phyloP scores from a whole-genome alignment of 768 basidiomycete genomes.

The Tephrocybe sp. region DNA sequence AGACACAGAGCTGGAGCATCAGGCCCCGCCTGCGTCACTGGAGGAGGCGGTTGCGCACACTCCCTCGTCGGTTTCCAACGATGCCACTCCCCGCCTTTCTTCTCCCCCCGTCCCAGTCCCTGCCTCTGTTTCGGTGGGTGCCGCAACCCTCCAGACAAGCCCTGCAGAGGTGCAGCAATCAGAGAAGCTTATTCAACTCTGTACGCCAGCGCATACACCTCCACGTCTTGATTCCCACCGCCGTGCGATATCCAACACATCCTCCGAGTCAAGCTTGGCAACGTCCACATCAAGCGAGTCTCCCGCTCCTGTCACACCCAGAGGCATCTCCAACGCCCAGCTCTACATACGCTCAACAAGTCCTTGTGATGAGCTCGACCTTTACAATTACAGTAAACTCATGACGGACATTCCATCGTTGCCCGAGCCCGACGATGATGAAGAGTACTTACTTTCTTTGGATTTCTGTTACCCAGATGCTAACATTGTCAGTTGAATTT shows the following conservation, averaged over 20 bases:
- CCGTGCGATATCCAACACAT: neutral
- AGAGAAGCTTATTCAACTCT: neutral
- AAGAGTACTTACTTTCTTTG: conserved; percentile 18
- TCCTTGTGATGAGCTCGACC: conserved; percentile 5
- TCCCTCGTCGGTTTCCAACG: too few species aligned
- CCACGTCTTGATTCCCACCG: neutral
- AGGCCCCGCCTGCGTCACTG: too few species aligned
- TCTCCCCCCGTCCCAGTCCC: neutral
- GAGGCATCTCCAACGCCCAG: neutral
- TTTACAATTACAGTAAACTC: conserved; percentile 6
- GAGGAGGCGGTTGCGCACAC: too few species aligned
- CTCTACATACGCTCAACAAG: conserved; percentile 15
- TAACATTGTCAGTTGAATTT: conserved; percentile 1
- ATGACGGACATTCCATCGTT: conserved; percentile 11
- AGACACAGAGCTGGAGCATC: neutral
- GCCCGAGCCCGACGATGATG: conserved; percentile 13
- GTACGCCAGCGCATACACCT: neutral
- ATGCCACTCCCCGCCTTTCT: neutral
- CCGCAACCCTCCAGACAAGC: neutral
- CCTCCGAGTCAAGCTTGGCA: conserved; percentile 10
- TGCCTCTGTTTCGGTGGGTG: neutral
- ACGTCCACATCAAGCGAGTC: conserved; percentile 14
- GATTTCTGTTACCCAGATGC: conserved; percentile 17
- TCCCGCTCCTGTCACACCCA: conserved; percentile 14
- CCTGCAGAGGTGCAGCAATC: neutral